Evolutionary conservation across 345 rosid genomes (phyloP).

Genomic region (Tarenaya hassleriana): DNA sequence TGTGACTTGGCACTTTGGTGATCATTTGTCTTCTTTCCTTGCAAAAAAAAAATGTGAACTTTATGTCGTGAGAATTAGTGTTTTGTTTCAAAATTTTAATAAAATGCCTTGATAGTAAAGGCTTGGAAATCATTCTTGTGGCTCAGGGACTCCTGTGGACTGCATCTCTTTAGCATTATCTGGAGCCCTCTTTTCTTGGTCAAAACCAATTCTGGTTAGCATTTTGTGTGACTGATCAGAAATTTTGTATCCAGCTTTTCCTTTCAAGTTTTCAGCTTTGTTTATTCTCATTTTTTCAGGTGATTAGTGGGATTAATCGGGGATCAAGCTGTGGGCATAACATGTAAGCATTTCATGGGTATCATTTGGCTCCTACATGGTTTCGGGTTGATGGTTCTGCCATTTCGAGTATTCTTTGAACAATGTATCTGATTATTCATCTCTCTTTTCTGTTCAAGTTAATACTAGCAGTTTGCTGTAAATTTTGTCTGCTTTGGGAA

Average conservation of each 20-base stretch:
- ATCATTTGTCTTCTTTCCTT: too few relatives aligned
- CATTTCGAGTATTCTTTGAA: not conserved
- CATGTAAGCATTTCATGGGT: conserved; percentile 39
- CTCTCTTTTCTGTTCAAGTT: not conserved
- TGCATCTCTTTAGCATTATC: conserved; percentile 95
- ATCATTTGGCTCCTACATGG: not conserved
- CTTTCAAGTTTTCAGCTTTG: conserved; percentile 17
- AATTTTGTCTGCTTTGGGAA: conserved; percentile 26
- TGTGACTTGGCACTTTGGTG: too few relatives aligned
- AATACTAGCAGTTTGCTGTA: conserved; percentile 10
- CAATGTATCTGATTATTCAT: conserved; percentile 6
- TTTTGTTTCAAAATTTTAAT: not conserved
- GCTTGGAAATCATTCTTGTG: conserved; percentile 8
- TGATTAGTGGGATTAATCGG: conserved; percentile 84
- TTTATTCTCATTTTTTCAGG: conserved; percentile 41
- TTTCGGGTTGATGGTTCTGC: not conserved
- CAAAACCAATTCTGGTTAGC: conserved; percentile 91
- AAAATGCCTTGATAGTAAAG: conserved; percentile 3
- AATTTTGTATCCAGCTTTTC: conserved; percentile 6
- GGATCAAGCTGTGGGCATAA: conserved; percentile 93
- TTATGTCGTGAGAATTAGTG: too few relatives aligned
- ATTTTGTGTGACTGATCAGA: conserved; percentile 6
- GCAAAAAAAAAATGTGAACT: too few relatives aligned
- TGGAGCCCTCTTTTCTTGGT: conserved; percentile 87
- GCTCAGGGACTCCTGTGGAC: conserved; percentile 96